Evolutionary conservation across 2,329 filamentous ascomycete genomes (phyloP).

Genomic region (Thelonectria rubi): DNA sequence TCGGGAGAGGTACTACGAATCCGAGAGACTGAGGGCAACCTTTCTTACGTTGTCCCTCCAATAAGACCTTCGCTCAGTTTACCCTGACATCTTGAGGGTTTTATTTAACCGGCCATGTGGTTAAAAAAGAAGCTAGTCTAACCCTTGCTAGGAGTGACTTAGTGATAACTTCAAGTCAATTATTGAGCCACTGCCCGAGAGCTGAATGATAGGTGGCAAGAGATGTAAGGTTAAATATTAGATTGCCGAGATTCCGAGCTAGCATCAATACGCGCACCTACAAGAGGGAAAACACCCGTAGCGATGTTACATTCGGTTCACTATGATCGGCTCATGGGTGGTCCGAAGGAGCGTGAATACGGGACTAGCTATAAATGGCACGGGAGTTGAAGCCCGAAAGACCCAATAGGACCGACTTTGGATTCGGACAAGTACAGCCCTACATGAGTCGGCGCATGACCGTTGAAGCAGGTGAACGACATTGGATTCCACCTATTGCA

Average conservation of each 20-base stretch:
- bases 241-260: background rate
- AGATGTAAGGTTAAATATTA: background rate
- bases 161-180: background rate
- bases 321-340: background rate
- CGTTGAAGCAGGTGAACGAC: background rate
- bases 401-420: background rate
- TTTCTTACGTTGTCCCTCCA: background rate
- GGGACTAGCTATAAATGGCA: background rate
- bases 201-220: background rate
- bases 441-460: background rate
- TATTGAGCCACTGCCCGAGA: background rate
- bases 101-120: background rate
- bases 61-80: background rate
- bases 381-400: background rate
- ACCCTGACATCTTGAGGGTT: background rate
- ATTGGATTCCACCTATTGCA: background rate
- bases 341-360: background rate
- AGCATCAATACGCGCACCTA: background rate
- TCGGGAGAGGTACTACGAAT: background rate
- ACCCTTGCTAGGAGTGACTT: background rate
- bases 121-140: background rate
- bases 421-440: background rate
- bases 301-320: background rate
- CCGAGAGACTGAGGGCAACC: background rate
- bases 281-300: background rate